Percentiles rank a stretch among this genome's conserved stretches.
phyloP scores from a whole-genome alignment of 139 green algal genomes.

The Asterochloris sp. region DNA sequence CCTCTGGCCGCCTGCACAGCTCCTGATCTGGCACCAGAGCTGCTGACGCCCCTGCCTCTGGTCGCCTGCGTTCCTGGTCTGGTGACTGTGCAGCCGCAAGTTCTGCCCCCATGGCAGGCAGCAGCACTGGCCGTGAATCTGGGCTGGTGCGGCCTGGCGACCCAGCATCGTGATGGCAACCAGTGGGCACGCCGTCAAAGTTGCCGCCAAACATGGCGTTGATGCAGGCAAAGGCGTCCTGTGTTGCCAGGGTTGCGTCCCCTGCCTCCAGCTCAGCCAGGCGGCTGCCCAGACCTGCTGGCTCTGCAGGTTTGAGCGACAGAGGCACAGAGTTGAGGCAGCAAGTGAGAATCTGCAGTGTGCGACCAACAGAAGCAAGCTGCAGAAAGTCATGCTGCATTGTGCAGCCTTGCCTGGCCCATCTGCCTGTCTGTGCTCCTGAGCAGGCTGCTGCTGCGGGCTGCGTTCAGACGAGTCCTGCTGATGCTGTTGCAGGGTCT shows the following conservation, averaged over 20 bases:
- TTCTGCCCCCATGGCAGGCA: not conserved
- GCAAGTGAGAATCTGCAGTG: not conserved
- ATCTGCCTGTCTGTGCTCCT: too few species aligned
- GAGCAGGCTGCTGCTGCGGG: too few species aligned
- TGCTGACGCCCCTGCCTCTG: not conserved
- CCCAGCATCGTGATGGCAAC: too few species aligned
- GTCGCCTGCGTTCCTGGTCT: not conserved
- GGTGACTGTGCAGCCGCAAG: not conserved
- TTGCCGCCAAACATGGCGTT: slow-evolving; percentile 59
- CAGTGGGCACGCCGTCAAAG: not conserved
- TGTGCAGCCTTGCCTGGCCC: too few species aligned
- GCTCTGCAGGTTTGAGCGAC: not conserved
- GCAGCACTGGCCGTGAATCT: not conserved
- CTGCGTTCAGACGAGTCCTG: too few species aligned
- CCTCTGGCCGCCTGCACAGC: not conserved
- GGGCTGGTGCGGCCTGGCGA: not conserved
- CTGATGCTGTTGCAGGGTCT: too few species aligned
- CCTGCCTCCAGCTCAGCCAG: slow-evolving; percentile 19
- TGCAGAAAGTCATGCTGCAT: too few species aligned
- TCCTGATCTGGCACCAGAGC: not conserved
- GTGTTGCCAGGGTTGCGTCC: slow-evolving; percentile 57
- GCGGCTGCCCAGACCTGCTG: slow-evolving; percentile 51
- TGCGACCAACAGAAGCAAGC: too few species aligned
- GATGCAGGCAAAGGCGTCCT: slow-evolving; percentile 50
- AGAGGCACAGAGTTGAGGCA: not conserved